phyloP scores from a whole-genome alignment of 805 yeast species.

The Kazachstania viticola region DNA sequence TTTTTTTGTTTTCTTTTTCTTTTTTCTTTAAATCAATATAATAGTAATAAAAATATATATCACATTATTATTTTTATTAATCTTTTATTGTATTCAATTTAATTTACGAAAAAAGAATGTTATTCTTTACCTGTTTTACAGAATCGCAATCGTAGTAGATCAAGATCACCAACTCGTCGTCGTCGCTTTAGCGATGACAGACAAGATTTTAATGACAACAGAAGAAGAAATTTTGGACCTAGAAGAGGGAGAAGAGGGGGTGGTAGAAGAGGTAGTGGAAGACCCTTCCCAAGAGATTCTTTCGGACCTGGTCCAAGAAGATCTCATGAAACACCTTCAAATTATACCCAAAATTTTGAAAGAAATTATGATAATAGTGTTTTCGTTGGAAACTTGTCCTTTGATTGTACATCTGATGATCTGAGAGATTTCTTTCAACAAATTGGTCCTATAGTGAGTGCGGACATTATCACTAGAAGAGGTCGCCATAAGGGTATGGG shows the following conservation, averaged over 20 bases:
- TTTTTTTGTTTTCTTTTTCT: no score
- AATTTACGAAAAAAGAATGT: no score
- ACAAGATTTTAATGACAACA: conserved; percentile 16
- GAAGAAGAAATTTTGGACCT: conserved; percentile 3
- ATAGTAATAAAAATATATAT: no score
- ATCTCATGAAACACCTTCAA: not conserved
- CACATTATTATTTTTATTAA: no score
- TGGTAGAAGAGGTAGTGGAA: conserved; percentile 7
- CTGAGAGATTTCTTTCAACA: conserved; percentile 49
- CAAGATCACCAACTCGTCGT: conserved; percentile 17
- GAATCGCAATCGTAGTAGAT: conserved; percentile 13
- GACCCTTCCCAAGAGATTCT: conserved; percentile 1
- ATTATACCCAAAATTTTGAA: conserved; percentile 13
- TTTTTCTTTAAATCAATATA: no score
- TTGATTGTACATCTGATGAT: conserved; percentile 45
- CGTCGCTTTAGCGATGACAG: conserved; percentile 23
- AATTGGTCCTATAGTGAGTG: conserved; percentile 57
- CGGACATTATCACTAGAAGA: conserved; percentile 66
- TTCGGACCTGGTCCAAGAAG: not conserved
- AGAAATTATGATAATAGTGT: conserved; percentile 58
- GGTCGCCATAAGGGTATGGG: conserved; percentile 86
- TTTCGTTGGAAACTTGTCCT: conserved; percentile 67
- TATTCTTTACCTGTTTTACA: no score
- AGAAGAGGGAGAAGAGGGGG: conserved; percentile 15
- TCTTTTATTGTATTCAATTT: no score